Base-by-base conservation (phyloP, 2,329 filamentous ascomycete genomes). In the Trichoderma breve region DNA sequence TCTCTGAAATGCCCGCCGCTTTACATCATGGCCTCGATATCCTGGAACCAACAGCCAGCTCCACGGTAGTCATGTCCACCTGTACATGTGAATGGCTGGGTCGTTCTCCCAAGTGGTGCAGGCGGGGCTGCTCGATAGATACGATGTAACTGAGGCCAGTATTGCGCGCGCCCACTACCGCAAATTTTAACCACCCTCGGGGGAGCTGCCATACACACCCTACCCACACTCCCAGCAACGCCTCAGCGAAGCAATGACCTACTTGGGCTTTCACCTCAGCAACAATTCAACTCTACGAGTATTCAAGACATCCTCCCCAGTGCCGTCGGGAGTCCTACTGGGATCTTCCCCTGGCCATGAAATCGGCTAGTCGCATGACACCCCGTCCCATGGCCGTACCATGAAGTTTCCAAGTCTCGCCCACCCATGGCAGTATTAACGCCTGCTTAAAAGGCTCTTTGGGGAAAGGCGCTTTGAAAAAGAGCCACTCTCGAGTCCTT, bases 1-100 rank as follows among this genome's bases (percentile, higher is more conserved):
- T 6, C 24, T 39, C 21, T 57, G 15, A 55, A 9, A 68, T 51
- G 12, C n/a, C 43, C 15, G 43, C 51, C 34, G 65, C 64, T 18
- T 61, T 61, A 70, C 60, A 30, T 18, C 71, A 65, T 65, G 26
- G 51, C 60, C 47, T 70, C 57, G 30, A 51, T 34, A 62, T 55
- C 58, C 66, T 34, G 26, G 65, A 36, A 57, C 71, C 71, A 72
- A 69, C 71, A 72, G 36, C 15, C 36, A 47, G n/a, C 60, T 28
- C 55, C 39, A 55, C 47, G 53, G n/a, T 51, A 55, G 36, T 21
- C 30, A 14, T 55, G 43, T 30, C 30, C 26, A 55, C 63, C 32
- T 66, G 47, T 28, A 28, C 47, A 26, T 28, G 47, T 28, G 63
- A 55, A 39, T 26, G 53, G 18, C 26, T 34, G 14, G 55, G 53